These are phyloP conservation scores for Paradendryphiella salina DNA, from an alignment of 2,329 filamentous ascomycete genomes.

Conservation along the genomic window DNA sequence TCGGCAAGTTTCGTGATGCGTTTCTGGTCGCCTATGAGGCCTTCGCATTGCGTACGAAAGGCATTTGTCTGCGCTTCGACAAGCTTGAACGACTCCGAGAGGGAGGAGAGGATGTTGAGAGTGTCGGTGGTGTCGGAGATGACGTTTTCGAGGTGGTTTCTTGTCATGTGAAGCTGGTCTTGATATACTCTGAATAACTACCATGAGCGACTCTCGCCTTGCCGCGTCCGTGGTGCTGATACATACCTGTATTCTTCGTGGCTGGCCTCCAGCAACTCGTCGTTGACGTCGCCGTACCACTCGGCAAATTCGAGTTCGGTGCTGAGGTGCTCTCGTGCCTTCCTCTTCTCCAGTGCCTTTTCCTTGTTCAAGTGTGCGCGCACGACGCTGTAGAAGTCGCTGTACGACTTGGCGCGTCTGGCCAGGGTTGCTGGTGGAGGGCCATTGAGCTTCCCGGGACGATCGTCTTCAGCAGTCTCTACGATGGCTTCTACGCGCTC, in stretches of 20 bases:
- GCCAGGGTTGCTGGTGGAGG: slow-evolving; percentile 68
- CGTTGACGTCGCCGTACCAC: slow-evolving; percentile 64
- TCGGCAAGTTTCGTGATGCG: slow-evolving; percentile 78
- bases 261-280: slow-evolving; percentile 75
- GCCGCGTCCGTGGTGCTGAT: neutral
- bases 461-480: slow-evolving; percentile 64
- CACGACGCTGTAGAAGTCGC: slow-evolving; percentile 71
- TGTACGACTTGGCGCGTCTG: slow-evolving; percentile 74
- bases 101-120: slow-evolving; percentile 72
- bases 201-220: neutral
- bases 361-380: slow-evolving; percentile 61
- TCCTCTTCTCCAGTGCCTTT: slow-evolving; percentile 45
- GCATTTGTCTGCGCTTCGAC: slow-evolving; percentile 91
- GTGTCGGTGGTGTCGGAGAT: slow-evolving; percentile 76
- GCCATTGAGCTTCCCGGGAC: slow-evolving; percentile 55
- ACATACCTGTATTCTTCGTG: slow-evolving; percentile 74
- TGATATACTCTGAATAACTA: slow-evolving; percentile 62
- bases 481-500: slow-evolving; percentile 61
- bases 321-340: slow-evolving; percentile 52
- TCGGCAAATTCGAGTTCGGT: slow-evolving; percentile 62
- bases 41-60: slow-evolving; percentile 90
- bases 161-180: slow-evolving; percentile 78
- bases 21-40: slow-evolving; percentile 78
- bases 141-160: slow-evolving; percentile 78
- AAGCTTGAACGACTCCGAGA: slow-evolving; percentile 83